Evolutionary conservation across 2,329 filamentous ascomycete genomes (phyloP), one percentile per base, ranked within the genome.

Genomic region (Pseudocercospora pini-densiflorae): DNA sequence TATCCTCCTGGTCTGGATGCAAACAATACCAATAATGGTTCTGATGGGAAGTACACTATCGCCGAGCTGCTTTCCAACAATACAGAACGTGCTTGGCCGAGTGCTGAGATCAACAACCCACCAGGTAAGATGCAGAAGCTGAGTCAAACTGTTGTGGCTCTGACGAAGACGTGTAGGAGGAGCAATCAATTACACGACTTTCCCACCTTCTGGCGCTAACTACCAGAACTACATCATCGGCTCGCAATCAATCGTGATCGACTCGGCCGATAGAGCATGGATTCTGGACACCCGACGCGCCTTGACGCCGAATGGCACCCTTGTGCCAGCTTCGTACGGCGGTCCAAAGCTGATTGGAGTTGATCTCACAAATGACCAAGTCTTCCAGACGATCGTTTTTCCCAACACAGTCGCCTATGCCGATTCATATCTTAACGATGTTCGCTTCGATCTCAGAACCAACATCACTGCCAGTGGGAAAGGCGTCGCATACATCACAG

Each of bases 211-310:
- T 1, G 80, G 79, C 33, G 82, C 79, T 33, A 84, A 84, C 68
- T 81, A 84, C 64, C 76, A 79, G n/a, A 72, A 83, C 68, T 81
- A 85, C 71, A 75, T 86, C 10, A 83, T 86, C 63, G 82, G 83
- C 55, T 82, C 85, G 0, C 84, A 86, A 71, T 83, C 79, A 45
- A 82, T 86, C 1, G 83, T 86, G 10, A 78, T 86, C 19, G 84
- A 87, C 67, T 69, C 83, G 0, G 72, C 76, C 2, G 83, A 86
- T 72, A 79, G 82, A 6, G 78, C 86, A 31, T 31, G 29, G 29
- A 31, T 31, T 31, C 29, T 31, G 5, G 29, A 31, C 8, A 31
- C 29, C 29, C 4, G 29, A 31, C 29, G 29, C 29, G 29, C 29
- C 29, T 31, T 31, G 29, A 31, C 29, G 8, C 29, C 29, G 29